phyloP scores from a whole-genome alignment of 208 protist genomes.

The Crithidia thermophila region DNA sequence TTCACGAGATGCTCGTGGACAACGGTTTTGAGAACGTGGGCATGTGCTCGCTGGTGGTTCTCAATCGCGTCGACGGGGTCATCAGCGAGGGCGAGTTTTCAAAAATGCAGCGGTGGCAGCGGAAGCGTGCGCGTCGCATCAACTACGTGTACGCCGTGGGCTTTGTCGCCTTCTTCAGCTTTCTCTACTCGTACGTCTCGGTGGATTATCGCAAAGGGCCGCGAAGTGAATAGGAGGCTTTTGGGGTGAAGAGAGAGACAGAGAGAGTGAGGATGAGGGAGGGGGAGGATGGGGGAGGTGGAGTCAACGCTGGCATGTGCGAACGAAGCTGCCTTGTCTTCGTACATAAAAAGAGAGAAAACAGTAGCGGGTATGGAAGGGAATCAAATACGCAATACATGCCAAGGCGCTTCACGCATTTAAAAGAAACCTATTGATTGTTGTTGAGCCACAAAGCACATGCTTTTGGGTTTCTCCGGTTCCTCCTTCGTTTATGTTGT shows the following conservation, averaged over 20 bases:
- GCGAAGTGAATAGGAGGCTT: background rate
- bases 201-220: slow-evolving; percentile 49
- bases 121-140: slow-evolving; percentile 29
- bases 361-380: no score
- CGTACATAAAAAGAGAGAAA: no score
- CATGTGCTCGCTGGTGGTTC: slow-evolving; percentile 74
- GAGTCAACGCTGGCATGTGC: no score
- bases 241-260: background rate
- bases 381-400: no score
- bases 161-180: slow-evolving; percentile 23
- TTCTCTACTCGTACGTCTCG: slow-evolving; percentile 36
- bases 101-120: slow-evolving; percentile 49
- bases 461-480: no score
- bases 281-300: no score
- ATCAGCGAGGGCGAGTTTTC: slow-evolving; percentile 75
- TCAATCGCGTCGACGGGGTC: slow-evolving; percentile 64
- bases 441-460: no score
- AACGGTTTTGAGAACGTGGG: slow-evolving; percentile 73
- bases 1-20: slow-evolving; percentile 86
- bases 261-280: background rate
- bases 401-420: no score
- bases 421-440: no score
- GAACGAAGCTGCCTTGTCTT: no score
- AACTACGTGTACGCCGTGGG: slow-evolving; percentile 30
- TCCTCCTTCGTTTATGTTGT: no score